Conservation (phyloP, 257 asterid genomes). For the Perilla frutescens region DNA sequence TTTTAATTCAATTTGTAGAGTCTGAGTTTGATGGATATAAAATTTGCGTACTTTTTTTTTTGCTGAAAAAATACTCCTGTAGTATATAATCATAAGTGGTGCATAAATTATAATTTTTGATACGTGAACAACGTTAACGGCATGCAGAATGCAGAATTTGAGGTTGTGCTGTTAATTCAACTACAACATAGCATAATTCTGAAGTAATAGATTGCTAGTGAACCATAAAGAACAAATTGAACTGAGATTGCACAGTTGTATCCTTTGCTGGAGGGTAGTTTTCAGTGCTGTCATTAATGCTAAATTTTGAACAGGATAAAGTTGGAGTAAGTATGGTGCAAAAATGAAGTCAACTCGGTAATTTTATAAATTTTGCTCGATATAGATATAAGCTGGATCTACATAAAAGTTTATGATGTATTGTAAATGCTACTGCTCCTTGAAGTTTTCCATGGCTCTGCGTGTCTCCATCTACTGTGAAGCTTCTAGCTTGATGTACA, state of each 20-base stretch:
- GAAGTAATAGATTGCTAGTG: background rate
- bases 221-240: background rate
- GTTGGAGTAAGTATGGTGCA: background rate
- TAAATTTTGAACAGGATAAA: background rate
- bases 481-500: background rate
- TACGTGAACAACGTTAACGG: background rate
- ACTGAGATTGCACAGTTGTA: background rate
- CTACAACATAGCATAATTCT: background rate
- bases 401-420: background rate
- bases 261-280: background rate
- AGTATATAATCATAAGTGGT: background rate
- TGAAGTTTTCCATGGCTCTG: background rate
- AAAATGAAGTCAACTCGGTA: background rate
- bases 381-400: background rate
- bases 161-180: background rate
- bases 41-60: background rate
- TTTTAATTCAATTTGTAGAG: background rate
- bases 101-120: background rate
- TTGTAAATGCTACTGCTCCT: constrained; percentile 4
- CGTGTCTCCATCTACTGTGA: background rate
- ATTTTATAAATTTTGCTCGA: background rate
- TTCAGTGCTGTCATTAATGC: no score
- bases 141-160: background rate
- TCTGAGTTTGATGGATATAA: constrained; percentile 3
- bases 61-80: background rate